Evolutionary conservation across 2,329 filamentous ascomycete genomes (phyloP), one percentile per base, ranked within the genome.

Genomic region (Fusarium keratoplasticum): DNA sequence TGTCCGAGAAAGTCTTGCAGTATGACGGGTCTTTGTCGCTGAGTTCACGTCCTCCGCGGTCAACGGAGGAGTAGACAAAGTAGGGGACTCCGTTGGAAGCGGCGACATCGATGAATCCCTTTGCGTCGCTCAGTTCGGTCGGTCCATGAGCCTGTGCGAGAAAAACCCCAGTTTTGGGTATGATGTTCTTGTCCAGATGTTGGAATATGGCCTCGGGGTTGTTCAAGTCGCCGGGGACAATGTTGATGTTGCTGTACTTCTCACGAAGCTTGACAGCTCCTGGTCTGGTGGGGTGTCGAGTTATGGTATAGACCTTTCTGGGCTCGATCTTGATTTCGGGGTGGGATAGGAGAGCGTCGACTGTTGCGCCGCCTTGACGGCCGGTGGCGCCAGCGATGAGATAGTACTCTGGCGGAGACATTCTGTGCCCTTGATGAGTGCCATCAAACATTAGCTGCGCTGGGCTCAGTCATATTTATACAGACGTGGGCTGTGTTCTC

Each of bases 1-100:
- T 93, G 75, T 82, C 82, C 31, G 85, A 77, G n/a, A 77, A 77
- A 0, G 75, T 77, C 73, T 77, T 77, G 74, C 76, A 70, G 38
- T 78, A 76, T 1, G 76, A 78, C 13, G 76, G 73, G 27, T 78
- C 76, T 2, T 47, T 54, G 18, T 78, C 76, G 27, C 83, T 81
- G 90, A 93, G 81, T 90, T 82, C 81, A 42, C 88, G 86, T 33
- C 90, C 89, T 31, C 89, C 89, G n/a, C 91, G 89, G 67, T 93
- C 91, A 14, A 92, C 89, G 42, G 87, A 90, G 2, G 86, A 88
- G 80, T 91, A 92, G 50, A 93, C 86, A 71, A 92, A 90, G 75
- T 89, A 87, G 36, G 85, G 82, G 33, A 91, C 86, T 6, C 83
- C 83, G 40, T 88, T 79, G 16, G 83, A 83, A 31, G 88, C 75